Evolutionary conservation across 768 basidiomycete species (phyloP), one percentile per base, ranked within the genome.

Genomic region (Vishniacozyma victoriae): DNA sequence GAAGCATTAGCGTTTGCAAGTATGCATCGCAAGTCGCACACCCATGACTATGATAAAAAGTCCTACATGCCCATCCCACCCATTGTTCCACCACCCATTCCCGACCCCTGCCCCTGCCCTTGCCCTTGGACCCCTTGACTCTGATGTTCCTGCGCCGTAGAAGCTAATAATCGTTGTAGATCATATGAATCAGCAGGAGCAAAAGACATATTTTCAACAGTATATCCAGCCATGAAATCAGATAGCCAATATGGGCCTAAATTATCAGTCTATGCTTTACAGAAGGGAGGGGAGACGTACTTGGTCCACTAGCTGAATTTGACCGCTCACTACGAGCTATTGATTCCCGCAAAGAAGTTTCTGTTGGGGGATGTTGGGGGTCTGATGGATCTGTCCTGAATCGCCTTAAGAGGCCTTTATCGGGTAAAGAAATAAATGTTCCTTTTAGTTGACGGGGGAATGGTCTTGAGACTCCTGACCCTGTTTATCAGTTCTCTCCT

Each of bases 51-150:
- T n/a, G n/a, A n/a, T n/a, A n/a, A n/a, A n/a, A n/a, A n/a, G n/a
- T n/a, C n/a, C n/a, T n/a, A n/a, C n/a, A n/a, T n/a, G n/a, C n/a
- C n/a, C n/a, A n/a, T n/a, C n/a, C n/a, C n/a, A n/a, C n/a, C n/a
- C n/a, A n/a, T n/a, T n/a, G n/a, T n/a, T n/a, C n/a, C n/a, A n/a
- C n/a, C n/a, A n/a, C n/a, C n/a, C n/a, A n/a, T n/a, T n/a, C 55
- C 57, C 16, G 43, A 18, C 29, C 31, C 18, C 11, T 33, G 29
- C 31, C 92, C 72, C 95, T 96, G 7, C 90, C 91, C 72, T 95
- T 95, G 73, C 85, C 25, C 27, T 5, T 27, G 35, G 4, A 12
- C 9, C 29, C 35, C 25, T 7, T 5, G 15, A 36, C 46, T 44
- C 18, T 40, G 42, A 16, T 27, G 38, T 16, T 41, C 4, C 5